phyloP scores from a whole-genome alignment of 176 grass and related monocot species.

The Phoenix dactylifera region DNA sequence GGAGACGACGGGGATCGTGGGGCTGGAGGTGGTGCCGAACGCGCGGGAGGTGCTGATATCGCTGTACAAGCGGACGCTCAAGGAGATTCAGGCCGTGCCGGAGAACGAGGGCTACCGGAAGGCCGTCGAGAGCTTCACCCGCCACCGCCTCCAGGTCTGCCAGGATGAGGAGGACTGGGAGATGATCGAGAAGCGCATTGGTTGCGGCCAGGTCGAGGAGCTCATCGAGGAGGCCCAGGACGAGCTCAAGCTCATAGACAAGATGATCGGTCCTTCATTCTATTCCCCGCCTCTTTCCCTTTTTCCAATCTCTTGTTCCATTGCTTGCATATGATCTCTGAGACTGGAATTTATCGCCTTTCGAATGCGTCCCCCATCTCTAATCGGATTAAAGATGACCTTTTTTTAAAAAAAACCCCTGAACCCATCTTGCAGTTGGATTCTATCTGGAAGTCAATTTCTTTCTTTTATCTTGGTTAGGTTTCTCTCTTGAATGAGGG shows the following conservation, averaged over 20 bases:
- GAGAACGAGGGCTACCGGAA: slow-evolving; percentile 90
- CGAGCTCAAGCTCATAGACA: slow-evolving; percentile 77
- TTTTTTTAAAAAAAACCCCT: no score
- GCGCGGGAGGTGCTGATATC: slow-evolving; percentile 68
- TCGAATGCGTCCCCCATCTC: no score
- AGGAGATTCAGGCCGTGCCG: slow-evolving; percentile 73
- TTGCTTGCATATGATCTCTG: no score
- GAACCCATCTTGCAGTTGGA: no score
- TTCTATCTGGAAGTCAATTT: no score
- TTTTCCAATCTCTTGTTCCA: no score
- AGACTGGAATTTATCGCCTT: no score
- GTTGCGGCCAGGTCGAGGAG: slow-evolving; percentile 80
- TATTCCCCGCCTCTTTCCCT: background rate
- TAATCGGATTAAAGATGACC: no score
- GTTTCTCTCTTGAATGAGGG: no score
- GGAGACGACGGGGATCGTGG: slow-evolving; percentile 4
- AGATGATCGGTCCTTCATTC: slow-evolving; percentile 51
- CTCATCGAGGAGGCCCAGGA: slow-evolving; percentile 91
- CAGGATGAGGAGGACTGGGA: slow-evolving; percentile 76
- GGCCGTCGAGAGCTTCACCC: slow-evolving; percentile 81
- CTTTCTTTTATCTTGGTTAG: no score
- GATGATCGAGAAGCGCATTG: slow-evolving; percentile 63
- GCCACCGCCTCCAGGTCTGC: slow-evolving; percentile 75
- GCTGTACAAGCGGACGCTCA: slow-evolving; percentile 64
- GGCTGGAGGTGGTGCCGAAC: slow-evolving; percentile 27